A percentile compares a stretch with the other conserved stretches of the same genome.
phyloP scores from a whole-genome alignment of 2,329 filamentous ascomycete genomes.

The Ilyonectria destructans region DNA sequence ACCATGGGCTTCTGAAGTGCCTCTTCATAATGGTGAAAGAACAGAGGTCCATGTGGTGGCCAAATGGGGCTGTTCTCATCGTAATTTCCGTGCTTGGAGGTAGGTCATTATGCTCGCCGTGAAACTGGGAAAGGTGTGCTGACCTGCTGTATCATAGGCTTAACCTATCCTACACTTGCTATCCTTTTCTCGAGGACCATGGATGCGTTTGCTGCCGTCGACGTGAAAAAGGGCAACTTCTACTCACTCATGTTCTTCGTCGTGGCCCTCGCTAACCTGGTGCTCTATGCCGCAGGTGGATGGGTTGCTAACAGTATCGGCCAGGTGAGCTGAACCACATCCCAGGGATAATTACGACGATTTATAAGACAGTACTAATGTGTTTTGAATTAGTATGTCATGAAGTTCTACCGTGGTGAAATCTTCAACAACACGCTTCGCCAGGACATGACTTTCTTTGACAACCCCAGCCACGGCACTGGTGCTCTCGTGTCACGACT shows the following conservation, averaged over 20 bases:
- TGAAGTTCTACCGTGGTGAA: constrained; percentile 56
- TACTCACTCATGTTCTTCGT: constrained; percentile 72
- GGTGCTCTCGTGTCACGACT: constrained; percentile 59
- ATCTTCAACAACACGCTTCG: constrained; percentile 68
- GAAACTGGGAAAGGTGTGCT: neutral
- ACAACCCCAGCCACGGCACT: constrained; percentile 56
- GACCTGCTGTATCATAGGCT: constrained; percentile 46
- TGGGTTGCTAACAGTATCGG: constrained; percentile 57
- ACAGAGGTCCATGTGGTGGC: too few species aligned
- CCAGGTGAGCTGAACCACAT: constrained; percentile 47
- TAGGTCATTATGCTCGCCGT: constrained; percentile 25
- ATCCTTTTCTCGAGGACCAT: constrained; percentile 59
- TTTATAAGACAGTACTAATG: neutral
- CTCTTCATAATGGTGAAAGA: too few species aligned
- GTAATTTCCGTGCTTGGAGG: constrained; percentile 45
- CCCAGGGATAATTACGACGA: neutral
- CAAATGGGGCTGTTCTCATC: too few species aligned
- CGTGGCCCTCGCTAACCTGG: constrained; percentile 63
- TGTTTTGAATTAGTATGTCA: constrained; percentile 45
- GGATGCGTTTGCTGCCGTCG: constrained; percentile 54
- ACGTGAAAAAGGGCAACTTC: constrained; percentile 63
- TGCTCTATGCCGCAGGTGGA: constrained; percentile 60
- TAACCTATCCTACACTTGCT: constrained; percentile 59
- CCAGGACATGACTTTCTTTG: constrained; percentile 69
- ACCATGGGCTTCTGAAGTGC: too few species aligned